Evolutionary conservation across 768 basidiomycete genomes (phyloP).

Genomic region (Lentinula boryana): DNA sequence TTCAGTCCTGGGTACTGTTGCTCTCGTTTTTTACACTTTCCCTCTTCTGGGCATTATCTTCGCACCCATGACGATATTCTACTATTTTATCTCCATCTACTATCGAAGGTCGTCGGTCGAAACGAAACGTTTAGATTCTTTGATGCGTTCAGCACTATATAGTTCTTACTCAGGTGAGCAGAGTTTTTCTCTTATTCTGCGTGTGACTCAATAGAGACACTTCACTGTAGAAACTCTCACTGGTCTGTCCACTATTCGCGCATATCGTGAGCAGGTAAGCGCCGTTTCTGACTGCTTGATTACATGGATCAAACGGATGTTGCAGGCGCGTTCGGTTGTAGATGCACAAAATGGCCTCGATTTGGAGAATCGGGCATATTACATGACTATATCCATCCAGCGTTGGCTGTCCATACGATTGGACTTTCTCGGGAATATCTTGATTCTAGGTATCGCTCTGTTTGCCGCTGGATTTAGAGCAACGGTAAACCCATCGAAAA

Average conservation of each 20-base stretch:
- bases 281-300: neutral
- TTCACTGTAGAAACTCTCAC: constrained; percentile 26
- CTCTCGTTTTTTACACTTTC: constrained; percentile 29
- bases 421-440: constrained; percentile 36
- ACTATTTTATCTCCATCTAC: constrained; percentile 28
- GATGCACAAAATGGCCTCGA: constrained; percentile 31
- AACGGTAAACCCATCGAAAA: constrained; percentile 35
- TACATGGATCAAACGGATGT: neutral
- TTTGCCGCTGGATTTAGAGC: constrained; percentile 40
- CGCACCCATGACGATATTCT: constrained; percentile 25
- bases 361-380: constrained; percentile 34
- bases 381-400: constrained; percentile 35
- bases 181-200: neutral
- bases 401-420: constrained; percentile 19
- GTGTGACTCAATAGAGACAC: neutral
- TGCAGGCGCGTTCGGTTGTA: constrained; percentile 28
- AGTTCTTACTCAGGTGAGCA: constrained; percentile 24
- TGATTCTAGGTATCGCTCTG: constrained; percentile 42
- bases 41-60: constrained; percentile 32
- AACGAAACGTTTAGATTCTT: constrained; percentile 33
- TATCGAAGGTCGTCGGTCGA: constrained; percentile 32
- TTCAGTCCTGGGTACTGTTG: constrained; percentile 28
- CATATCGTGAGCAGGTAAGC: constrained; percentile 26
- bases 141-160: constrained; percentile 30
- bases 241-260: constrained; percentile 30